Conservation (phyloP, 2,329 filamentous ascomycete genomes). For the Phaeomoniella chlamydospora region DNA sequence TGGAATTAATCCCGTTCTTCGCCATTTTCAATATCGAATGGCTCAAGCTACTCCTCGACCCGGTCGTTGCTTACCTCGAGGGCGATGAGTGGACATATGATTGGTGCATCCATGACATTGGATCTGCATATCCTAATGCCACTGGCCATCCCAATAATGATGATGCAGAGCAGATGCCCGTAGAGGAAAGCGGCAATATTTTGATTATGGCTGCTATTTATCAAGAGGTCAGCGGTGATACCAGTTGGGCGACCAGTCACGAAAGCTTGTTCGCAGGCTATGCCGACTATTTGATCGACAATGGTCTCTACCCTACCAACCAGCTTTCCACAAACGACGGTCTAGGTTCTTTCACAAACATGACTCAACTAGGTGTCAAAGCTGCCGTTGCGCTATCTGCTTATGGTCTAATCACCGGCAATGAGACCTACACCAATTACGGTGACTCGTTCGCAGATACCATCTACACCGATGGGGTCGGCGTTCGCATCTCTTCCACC, state of each 20-base stretch:
- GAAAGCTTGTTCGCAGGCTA: slow-evolving; percentile 19
- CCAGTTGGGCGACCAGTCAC: slow-evolving; percentile 20
- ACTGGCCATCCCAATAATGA: slow-evolving; percentile 21
- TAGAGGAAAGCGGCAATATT: slow-evolving; percentile 26
- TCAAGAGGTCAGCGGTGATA: slow-evolving; percentile 22
- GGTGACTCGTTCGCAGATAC: slow-evolving; percentile 20
- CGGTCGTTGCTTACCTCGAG: slow-evolving; percentile 26
- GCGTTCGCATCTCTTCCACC: slow-evolving; percentile 13
- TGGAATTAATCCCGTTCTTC: slow-evolving; percentile 26
- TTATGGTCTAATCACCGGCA: slow-evolving; percentile 23
- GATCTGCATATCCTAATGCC: slow-evolving; percentile 24
- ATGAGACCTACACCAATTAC: slow-evolving; percentile 19
- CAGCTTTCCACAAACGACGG: slow-evolving; percentile 30
- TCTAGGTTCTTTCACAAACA: slow-evolving; percentile 23
- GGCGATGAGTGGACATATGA: slow-evolving; percentile 22
- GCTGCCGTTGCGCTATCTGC: slow-evolving; percentile 31
- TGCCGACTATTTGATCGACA: slow-evolving; percentile 25
- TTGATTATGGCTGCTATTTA: slow-evolving; percentile 24
- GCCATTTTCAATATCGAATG: slow-evolving; percentile 26
- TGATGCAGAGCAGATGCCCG: slow-evolving; percentile 24
- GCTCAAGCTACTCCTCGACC: slow-evolving; percentile 28
- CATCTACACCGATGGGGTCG: slow-evolving; percentile 19
- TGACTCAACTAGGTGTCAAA: slow-evolving; percentile 33
- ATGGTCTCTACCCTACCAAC: slow-evolving; percentile 21
- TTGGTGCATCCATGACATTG: slow-evolving; percentile 26